phyloP scores from a whole-genome alignment of 345 rosid species.

The Linum trigynum region DNA sequence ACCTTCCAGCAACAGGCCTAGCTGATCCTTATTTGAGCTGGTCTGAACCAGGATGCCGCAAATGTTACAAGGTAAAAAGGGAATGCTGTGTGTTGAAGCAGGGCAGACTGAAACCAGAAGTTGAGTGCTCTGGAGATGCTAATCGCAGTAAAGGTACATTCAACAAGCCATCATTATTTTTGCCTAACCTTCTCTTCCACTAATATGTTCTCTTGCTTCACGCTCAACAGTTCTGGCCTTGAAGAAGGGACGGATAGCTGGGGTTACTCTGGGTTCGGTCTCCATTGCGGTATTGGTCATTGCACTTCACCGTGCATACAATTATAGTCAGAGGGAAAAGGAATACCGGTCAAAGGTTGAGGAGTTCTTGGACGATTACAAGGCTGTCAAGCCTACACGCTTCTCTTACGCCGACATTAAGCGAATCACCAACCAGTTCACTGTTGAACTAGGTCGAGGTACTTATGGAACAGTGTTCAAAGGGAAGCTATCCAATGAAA shows the following conservation, averaged over 20 bases:
- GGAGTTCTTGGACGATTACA: conserved; percentile 4
- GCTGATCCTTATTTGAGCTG: not conserved
- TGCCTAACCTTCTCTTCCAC: not conserved
- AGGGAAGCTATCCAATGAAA: not conserved
- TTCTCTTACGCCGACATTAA: conserved; percentile 4
- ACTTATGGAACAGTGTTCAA: conserved; percentile 6
- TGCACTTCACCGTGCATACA: not conserved
- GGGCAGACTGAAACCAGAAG: not conserved
- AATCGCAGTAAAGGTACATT: not conserved
- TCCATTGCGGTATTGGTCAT: not conserved
- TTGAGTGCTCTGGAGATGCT: not conserved
- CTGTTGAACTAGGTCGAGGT: not conserved
- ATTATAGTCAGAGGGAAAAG: not conserved
- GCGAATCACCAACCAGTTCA: not conserved
- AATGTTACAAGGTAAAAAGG: not conserved
- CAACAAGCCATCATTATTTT: no score
- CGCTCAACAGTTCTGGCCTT: not conserved
- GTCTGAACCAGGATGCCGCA: not conserved
- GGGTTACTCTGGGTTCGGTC: not conserved
- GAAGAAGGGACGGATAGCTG: not conserved
- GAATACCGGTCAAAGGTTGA: not conserved
- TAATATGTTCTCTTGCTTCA: no score
- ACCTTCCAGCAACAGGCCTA: not conserved
- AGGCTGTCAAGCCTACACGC: not conserved
- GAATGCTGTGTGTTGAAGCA: not conserved